A percentile compares a stretch with the other conserved stretches of the same genome.
Evolutionary conservation across 2,329 filamentous ascomycete genomes (phyloP).

Genomic region (Cladorrhinum sp.): DNA sequence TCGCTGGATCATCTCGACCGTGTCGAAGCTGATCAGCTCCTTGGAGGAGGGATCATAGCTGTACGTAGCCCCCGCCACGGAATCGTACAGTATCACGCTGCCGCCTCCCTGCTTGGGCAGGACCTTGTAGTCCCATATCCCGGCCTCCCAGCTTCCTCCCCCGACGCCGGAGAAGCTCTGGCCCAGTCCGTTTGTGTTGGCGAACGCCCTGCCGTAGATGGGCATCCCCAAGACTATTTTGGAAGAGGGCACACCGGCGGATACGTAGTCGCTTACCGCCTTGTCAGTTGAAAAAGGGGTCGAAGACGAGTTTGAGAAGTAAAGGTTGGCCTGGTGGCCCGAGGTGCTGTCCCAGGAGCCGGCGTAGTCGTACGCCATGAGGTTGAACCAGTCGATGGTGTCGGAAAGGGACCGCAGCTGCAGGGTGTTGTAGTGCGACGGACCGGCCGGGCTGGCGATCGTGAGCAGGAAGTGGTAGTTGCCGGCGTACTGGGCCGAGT

Average conservation of each 20-base stretch:
- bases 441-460: conserved; percentile 50
- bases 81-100: conserved; percentile 58
- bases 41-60: conserved; percentile 60
- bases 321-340: conserved; percentile 73
- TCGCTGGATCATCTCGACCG: conserved; percentile 52
- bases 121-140: conserved; percentile 78
- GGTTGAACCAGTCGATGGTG: conserved; percentile 53
- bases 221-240: conserved; percentile 80
- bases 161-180: conserved; percentile 62
- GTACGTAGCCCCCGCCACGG: conserved; percentile 61
- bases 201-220: conserved; percentile 73
- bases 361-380: conserved; percentile 74
- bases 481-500: conserved; percentile 41
- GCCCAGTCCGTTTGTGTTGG: conserved; percentile 61
- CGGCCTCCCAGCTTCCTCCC: conserved; percentile 67
- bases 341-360: conserved; percentile 63
- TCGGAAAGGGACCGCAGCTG: conserved; percentile 45
- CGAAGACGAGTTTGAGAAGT: conserved; percentile 47
- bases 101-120: conserved; percentile 62
- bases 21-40: conserved; percentile 72
- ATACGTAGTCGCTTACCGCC: conserved; percentile 64
- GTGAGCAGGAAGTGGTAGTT: conserved; percentile 54
- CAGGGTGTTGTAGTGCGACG: conserved; percentile 46
- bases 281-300: conserved; percentile 69
- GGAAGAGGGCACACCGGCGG: conserved; percentile 55